Evolutionary conservation across 2,329 filamentous ascomycete species (phyloP).

Genomic region (Aspergillus ochraceus): DNA sequence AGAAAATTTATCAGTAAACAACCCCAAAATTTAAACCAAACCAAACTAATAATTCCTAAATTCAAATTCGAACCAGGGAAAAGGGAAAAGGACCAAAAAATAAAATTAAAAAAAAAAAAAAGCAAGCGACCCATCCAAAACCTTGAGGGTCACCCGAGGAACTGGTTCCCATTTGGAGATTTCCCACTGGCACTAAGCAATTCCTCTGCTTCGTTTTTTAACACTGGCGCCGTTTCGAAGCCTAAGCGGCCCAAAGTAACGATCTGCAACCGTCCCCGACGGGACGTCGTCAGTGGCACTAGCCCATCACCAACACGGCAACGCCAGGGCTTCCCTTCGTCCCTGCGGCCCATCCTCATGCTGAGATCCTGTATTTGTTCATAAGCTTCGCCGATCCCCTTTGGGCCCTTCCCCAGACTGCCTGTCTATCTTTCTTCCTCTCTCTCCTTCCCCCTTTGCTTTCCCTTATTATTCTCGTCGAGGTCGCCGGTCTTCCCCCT

Average conservation of each 20-base stretch:
- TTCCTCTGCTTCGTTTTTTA: slow-evolving; percentile 13
- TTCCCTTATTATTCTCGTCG: slow-evolving; percentile 9
- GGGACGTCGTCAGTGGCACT: slow-evolving; percentile 45
- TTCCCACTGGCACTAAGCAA: slow-evolving; percentile 14
- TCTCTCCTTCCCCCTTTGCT: slow-evolving; percentile 10
- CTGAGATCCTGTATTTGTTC: slow-evolving; percentile 38
- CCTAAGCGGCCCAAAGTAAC: slow-evolving; percentile 30
- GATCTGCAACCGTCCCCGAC: slow-evolving; percentile 42
- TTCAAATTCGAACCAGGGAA: slow-evolving; percentile 4
- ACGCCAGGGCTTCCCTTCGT: slow-evolving; percentile 29
- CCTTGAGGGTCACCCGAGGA: slow-evolving; percentile 31
- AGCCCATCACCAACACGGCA: slow-evolving; percentile 25
- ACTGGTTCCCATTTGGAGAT: slow-evolving; percentile 33
- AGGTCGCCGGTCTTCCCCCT: not conserved
- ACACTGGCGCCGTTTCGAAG: slow-evolving; percentile 28
- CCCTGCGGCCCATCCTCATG: slow-evolving; percentile 29
- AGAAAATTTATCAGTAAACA: not conserved
- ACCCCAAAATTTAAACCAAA: slow-evolving; percentile 6
- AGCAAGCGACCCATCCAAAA: slow-evolving; percentile 18
- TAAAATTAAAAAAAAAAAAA: slow-evolving; percentile 13
- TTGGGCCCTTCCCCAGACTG: slow-evolving; percentile 38
- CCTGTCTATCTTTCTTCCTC: slow-evolving; percentile 23
- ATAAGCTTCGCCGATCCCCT: slow-evolving; percentile 48
- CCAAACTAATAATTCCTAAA: slow-evolving; percentile 6
- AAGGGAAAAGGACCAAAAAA: not conserved